A percentile compares a stretch with the other conserved stretches of the same genome.
Conservation (phyloP, 2,329 filamentous ascomycete genomes). For the Verticillium alfalfae region DNA sequence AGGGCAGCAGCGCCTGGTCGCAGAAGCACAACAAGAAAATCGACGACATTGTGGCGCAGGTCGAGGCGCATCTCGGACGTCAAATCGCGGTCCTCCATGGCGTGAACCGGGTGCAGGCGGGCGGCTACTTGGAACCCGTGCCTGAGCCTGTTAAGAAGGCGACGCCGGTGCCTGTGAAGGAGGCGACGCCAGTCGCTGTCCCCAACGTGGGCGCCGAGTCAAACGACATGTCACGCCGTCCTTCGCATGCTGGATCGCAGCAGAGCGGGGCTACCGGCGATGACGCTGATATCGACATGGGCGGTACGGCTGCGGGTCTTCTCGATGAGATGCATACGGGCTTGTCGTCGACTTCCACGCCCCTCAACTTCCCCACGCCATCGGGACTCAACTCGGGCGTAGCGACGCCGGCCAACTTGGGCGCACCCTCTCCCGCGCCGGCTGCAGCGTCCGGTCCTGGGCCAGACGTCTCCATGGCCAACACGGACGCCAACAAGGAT, state of each 20-base stretch:
- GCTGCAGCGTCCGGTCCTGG: slow-evolving; percentile 19
- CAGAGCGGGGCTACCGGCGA: slow-evolving; percentile 49
- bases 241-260: slow-evolving; percentile 48
- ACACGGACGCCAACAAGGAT: slow-evolving; percentile 32
- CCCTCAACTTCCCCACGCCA: slow-evolving; percentile 54
- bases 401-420: slow-evolving; percentile 48
- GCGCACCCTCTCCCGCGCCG: slow-evolving; percentile 38
- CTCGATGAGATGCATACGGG: slow-evolving; percentile 64
- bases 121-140: slow-evolving; percentile 63
- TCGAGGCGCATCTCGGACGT: slow-evolving; percentile 66
- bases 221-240: slow-evolving; percentile 41
- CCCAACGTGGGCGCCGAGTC: slow-evolving; percentile 10
- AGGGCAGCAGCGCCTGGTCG: slow-evolving; percentile 34
- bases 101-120: slow-evolving; percentile 69
- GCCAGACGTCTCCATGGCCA: slow-evolving; percentile 45
- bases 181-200: background rate
- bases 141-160: slow-evolving; percentile 29
- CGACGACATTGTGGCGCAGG: slow-evolving; percentile 68
- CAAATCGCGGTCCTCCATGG: slow-evolving; percentile 59
- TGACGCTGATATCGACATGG: slow-evolving; percentile 62
- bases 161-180: slow-evolving; percentile 12
- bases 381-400: slow-evolving; percentile 51
- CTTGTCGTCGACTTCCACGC: slow-evolving; percentile 54
- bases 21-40: slow-evolving; percentile 48
- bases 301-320: slow-evolving; percentile 56